Percentiles rank a stretch among this genome's conserved stretches.
Evolutionary conservation across 2,329 filamentous ascomycete genomes (phyloP).

Genomic region (Trichoderma harzianum): DNA sequence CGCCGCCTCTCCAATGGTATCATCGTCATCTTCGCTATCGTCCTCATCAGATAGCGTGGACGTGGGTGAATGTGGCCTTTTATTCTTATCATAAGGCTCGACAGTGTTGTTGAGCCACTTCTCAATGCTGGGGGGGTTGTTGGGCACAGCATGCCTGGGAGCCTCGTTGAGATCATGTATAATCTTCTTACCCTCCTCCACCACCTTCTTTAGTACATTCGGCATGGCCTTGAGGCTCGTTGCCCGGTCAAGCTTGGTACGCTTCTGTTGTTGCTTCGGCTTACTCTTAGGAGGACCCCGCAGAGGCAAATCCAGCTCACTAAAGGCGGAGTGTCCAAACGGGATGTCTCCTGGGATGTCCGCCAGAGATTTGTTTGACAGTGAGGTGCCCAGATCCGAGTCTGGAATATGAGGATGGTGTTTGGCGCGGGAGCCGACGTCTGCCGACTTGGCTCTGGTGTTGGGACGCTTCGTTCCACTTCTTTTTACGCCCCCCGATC

Average conservation of each 20-base stretch:
- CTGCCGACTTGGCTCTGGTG: conserved; percentile 23
- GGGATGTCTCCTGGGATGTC: conserved; percentile 57
- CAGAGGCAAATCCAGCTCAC: conserved; percentile 56
- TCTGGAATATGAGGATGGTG: conserved; percentile 28
- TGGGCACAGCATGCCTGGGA: conserved; percentile 45
- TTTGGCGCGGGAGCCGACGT: conserved; percentile 29
- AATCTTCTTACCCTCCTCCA: conserved; percentile 63
- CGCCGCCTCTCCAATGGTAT: neutral
- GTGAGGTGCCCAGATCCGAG: conserved; percentile 36
- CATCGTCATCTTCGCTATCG: conserved; percentile 18
- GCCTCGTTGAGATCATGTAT: conserved; percentile 59
- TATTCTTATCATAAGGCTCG: conserved; percentile 57
- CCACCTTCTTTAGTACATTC: conserved; percentile 62
- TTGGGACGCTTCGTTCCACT: conserved; percentile 22
- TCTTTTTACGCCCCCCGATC: conserved; percentile 27
- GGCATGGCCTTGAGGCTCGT: conserved; percentile 58
- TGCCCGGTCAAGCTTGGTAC: conserved; percentile 49
- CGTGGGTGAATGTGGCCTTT: neutral
- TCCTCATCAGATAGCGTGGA: conserved; percentile 1
- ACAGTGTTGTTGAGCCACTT: conserved; percentile 62
- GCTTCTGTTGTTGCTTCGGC: conserved; percentile 40
- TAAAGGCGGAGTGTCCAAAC: conserved; percentile 64
- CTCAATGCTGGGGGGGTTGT: conserved; percentile 62
- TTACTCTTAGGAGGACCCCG: conserved; percentile 44
- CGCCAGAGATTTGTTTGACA: conserved; percentile 51